Base-by-base conservation (phyloP, 805 yeast genomes). In the Diddensiella caesifluorescens region DNA sequence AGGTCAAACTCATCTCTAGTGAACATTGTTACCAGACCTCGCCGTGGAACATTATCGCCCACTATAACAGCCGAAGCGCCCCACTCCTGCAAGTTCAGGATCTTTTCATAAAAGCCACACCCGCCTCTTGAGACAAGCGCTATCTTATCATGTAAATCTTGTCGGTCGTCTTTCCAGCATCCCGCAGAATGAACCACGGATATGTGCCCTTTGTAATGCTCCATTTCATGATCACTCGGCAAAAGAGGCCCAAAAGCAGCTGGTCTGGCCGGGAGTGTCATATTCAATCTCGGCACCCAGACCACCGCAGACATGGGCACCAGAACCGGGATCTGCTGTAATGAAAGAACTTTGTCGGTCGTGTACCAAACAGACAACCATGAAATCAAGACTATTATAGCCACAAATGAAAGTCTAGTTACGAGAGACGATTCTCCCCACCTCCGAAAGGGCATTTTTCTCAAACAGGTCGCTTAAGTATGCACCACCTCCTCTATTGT, bases 61-160 rank as follows among this genome's bases (percentile, higher is more conserved):
- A 79, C 68, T n/a, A 79, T 60, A 7, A 77, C 74, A 4, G 76
- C 75, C 10, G 46, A 54, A 0, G 82, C 81, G 10, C 73, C 71
- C 43, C 56, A 60, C 2, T 56, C 54, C 43, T 75, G 63, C 38
- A 78, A 51, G 42, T 67, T 65, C 29, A 62, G 51, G 13, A 77
- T 72, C 51, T 79, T 79, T 12, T 67, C 66, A 36, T 71, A 75
- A 53, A 78, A 74, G 18, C 77, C 68, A 59, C 82, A 77, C 3
- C 64, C 70, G 4, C 82, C 82, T n/a, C 80, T 56, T 28, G 42
- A 38, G 13, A 68, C 69, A 30, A 68, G 51, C 3, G 65, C 70
- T 34, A 67, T 54, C 31, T 54, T 46, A 31, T 44, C 56, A 6
- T 54, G 43, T 35, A 62, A 39, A 29, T 55, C 55, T 35, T 54